phyloP scores from a whole-genome alignment of 2,329 filamentous ascomycete species.

The Alternaria angustiovoidea region DNA sequence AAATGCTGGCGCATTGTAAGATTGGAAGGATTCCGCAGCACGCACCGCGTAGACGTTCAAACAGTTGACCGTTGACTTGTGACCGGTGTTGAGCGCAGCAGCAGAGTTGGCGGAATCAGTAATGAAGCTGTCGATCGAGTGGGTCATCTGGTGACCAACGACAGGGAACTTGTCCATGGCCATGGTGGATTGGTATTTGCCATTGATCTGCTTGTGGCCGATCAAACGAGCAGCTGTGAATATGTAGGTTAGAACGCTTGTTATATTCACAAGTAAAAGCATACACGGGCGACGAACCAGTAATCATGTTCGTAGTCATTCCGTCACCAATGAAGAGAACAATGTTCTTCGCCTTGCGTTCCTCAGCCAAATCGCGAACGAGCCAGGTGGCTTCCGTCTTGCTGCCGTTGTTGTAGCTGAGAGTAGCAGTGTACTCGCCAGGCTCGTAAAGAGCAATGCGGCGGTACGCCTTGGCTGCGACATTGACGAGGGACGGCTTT shows the following conservation, averaged over 20 bases:
- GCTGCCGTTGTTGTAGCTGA: slow-evolving; percentile 77
- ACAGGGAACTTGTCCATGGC: slow-evolving; percentile 84
- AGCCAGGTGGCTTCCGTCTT: slow-evolving; percentile 79
- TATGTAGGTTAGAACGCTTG: slow-evolving; percentile 67
- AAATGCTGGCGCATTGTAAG: background rate
- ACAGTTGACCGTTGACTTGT: slow-evolving; percentile 84
- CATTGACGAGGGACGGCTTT: slow-evolving; percentile 77
- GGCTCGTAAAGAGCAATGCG: slow-evolving; percentile 79
- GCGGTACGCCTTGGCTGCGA: slow-evolving; percentile 80
- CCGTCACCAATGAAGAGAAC: slow-evolving; percentile 82
- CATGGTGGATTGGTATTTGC: slow-evolving; percentile 79
- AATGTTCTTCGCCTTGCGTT: slow-evolving; percentile 83
- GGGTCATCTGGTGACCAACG: slow-evolving; percentile 88
- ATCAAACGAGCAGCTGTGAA: slow-evolving; percentile 82
- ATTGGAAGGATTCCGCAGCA: background rate
- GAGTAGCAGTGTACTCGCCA: slow-evolving; percentile 77
- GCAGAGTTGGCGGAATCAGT: slow-evolving; percentile 88
- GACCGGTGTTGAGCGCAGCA: slow-evolving; percentile 80
- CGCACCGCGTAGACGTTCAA: slow-evolving; percentile 74
- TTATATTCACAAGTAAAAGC: too few species aligned
- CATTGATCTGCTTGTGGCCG: slow-evolving; percentile 83
- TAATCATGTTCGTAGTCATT: slow-evolving; percentile 76
- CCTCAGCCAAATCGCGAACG: slow-evolving; percentile 73
- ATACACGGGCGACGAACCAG: too few species aligned
- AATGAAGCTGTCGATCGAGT: slow-evolving; percentile 85